Percentiles rank a stretch among this genome's conserved stretches.
Conservation (phyloP, 352 stramenopile species). For the Globisporangium echinulatum region DNA sequence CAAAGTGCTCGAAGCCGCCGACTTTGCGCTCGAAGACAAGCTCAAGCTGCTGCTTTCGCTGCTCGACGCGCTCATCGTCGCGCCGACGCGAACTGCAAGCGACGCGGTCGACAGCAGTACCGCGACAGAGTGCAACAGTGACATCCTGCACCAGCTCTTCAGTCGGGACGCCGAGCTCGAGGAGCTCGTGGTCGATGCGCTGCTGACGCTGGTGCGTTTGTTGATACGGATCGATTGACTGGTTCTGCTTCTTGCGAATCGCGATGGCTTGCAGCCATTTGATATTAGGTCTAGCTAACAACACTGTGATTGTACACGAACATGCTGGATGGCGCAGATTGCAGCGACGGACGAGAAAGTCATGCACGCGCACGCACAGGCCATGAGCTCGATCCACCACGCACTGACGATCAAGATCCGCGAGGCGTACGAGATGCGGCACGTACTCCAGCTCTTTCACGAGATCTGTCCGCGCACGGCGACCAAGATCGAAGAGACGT, state of each 20-base stretch:
- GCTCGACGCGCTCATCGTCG: conserved; percentile 40
- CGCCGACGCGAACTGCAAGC: conserved; percentile 4
- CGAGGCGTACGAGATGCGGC: conserved; percentile 69
- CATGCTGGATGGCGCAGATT: conserved; percentile 22
- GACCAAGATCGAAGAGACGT: conserved; percentile 69
- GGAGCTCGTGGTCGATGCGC: conserved; percentile 60
- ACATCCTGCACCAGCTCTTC: conserved; percentile 61
- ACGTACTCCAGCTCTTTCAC: conserved; percentile 67
- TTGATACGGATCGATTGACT: not conserved
- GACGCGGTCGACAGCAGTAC: conserved; percentile 2
- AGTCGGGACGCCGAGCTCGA: conserved; percentile 55
- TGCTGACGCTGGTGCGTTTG: conserved; percentile 44
- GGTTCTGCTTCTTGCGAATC: not conserved
- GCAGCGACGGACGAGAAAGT: conserved; percentile 44
- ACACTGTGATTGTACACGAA: not conserved
- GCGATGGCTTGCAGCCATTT: too few species aligned
- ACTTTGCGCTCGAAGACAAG: conserved; percentile 66
- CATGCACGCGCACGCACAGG: conserved; percentile 43
- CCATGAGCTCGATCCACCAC: conserved; percentile 56
- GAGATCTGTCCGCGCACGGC: conserved; percentile 66
- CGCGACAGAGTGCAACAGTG: conserved; percentile 18
- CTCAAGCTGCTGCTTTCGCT: conserved; percentile 57
- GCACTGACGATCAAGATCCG: conserved; percentile 65
- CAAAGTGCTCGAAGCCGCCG: conserved; percentile 50
- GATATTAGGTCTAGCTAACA: not conserved